Evolutionary conservation across 2,329 filamentous ascomycete species (phyloP), one percentile per base, ranked within the genome.

Genomic region (Monosporascus cannonballus): DNA sequence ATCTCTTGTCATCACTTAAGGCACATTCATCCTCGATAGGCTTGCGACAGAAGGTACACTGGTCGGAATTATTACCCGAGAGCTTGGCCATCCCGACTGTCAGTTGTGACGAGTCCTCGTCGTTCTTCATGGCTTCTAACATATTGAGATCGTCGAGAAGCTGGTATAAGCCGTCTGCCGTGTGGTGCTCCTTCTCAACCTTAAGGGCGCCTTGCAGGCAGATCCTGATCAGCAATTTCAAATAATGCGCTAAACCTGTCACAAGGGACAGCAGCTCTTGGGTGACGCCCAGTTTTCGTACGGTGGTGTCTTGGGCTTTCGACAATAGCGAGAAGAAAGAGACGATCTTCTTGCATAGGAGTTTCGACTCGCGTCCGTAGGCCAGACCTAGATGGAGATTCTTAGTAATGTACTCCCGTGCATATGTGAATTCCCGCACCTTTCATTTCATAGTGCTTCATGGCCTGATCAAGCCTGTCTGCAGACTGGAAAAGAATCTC

Each of bases 311-410:
- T 67, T 97, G 93, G 1, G 92, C 94, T 69, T 96, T 96, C 6
- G 93, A 96, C 8, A 99, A 78, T 18, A 99, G 76, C 14, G 91
- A 91, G 69, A 99, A 99, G 76, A 99, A 99, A 25, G 93, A 90
- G 6, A 99, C 94, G 51, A 99, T 96, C 72, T 99, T 99, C 73
- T 99, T 99, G 77, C 94, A 99, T n/a, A 99, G 82, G 49, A 99
- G 79, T 72, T 99, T 99, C n/a, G 94, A 89, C 74, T 99, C 94
- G 64, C 94, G 85, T 18, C 89, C 88, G 67, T 97, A 99, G 9
- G 91, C 90, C 56, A 99, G 79, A 57, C 89, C 91, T 89, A 67
- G 34, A 57, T 24, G 25, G 37, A 42, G 41, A 48, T 63, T 51
- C 60, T 59, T 52, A 56, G 61, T 60, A 65, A 53, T 25, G 11